These are phyloP conservation scores for Geranium rotundifolium DNA, from an alignment of 345 rosid species.

Conservation along the genomic window DNA sequence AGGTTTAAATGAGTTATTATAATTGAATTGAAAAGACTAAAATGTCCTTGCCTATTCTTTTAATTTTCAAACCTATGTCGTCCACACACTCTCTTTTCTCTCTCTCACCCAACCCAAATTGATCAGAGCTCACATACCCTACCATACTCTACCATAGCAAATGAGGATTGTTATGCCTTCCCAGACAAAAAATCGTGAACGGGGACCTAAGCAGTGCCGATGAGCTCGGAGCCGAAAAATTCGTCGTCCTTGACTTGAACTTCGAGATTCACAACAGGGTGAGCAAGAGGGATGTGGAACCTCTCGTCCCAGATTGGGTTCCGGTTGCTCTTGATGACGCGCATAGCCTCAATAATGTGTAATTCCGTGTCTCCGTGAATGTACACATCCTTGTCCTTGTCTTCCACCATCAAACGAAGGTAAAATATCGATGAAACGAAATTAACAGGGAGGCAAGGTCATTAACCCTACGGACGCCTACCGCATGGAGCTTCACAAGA, in stretches of 20 bases:
- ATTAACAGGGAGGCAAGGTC: slow-evolving; percentile 96
- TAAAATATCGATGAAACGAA: too few species aligned
- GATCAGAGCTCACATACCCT: too few species aligned
- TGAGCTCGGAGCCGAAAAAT: slow-evolving; percentile 60
- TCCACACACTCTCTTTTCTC: too few species aligned
- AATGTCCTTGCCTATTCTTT: too few species aligned
- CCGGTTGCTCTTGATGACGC: slow-evolving; percentile 54
- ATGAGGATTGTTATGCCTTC: too few species aligned
- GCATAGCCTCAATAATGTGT: slow-evolving; percentile 53
- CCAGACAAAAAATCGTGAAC: slow-evolving; percentile 32
- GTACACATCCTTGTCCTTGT: slow-evolving; percentile 16
- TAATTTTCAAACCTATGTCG: too few species aligned
- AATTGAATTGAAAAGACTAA: too few species aligned
- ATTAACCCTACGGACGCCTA: slow-evolving; percentile 99
- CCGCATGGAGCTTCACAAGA: slow-evolving; percentile 91
- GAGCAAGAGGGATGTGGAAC: slow-evolving; percentile 59
- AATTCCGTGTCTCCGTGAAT: slow-evolving; percentile 78
- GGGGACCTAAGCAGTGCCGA: slow-evolving; percentile 47
- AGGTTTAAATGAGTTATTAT: too few species aligned
- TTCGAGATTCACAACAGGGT: slow-evolving; percentile 50
- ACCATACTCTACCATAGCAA: too few species aligned
- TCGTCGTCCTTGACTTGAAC: slow-evolving; percentile 80
- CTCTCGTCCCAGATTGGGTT: slow-evolving; percentile 66
- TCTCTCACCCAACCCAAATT: too few species aligned
- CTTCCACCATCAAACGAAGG: too few species aligned